Evolutionary conservation across 768 basidiomycete genomes (phyloP), one percentile per base, ranked within the genome.

Genomic region (Leccinum barrowsii): DNA sequence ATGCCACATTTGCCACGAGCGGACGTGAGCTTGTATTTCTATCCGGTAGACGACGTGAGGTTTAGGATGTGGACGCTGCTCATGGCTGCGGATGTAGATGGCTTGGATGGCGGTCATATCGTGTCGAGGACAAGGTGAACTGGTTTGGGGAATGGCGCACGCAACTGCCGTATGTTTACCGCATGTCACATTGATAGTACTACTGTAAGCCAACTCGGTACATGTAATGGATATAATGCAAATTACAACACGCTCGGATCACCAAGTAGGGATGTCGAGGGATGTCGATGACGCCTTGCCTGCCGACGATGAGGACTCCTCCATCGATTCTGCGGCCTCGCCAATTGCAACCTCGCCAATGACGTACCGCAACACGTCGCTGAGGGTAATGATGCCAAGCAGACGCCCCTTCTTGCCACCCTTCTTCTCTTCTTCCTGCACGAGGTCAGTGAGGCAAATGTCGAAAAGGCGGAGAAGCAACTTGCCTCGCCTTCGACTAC

Each of bases 1-100:
- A 58, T 89, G 80, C 85, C 90, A 91, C 81, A 97, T 90, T 57
- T 89, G 85, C 94, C 95, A 98, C 70, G 92, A 88, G 60, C 91
- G 87, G 28, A 94, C 90, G 56, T 92, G 86, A 6, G 93, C 93
- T 64, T 90, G 85, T 65, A 98, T 86, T 67, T 87, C 82, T 70
- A 96, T 89, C 61, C 80, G 80, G 76, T 89, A 96, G 65, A 90
- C 91, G 57, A 82, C 80, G 68, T 95, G 92, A n/a, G 85, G 75
- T 67, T 89, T 91, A 63, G 92, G 91, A 42, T 76, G 67, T 2
- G 78, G 68, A 48, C 88, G 85, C 60, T 86, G 85, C 70, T 92
- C 90, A 68, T 84, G 81, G 65, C 78, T 80, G 37, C 81, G 83
- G 61, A 93, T 80, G 74, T 82, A 80, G 65, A 93, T 78, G 54